A percentile compares a stretch with the other conserved stretches of the same genome.
Conservation (phyloP, 2,329 filamentous ascomycete genomes). For the Sporothrix sp. region DNA sequence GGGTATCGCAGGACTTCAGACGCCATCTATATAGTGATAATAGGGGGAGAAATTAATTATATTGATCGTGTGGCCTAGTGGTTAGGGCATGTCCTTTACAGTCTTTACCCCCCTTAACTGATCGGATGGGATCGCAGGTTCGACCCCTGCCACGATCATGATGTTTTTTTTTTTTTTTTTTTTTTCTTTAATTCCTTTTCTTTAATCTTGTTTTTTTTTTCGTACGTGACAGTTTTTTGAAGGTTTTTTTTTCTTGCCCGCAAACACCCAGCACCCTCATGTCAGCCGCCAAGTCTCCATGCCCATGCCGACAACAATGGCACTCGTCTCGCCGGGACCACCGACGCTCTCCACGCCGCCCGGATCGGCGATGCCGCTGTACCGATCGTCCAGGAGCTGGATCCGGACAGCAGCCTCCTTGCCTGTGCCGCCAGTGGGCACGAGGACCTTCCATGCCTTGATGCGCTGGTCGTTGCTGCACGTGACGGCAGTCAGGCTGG, state of each 20-base stretch:
- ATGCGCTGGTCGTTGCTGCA: conserved; percentile 52
- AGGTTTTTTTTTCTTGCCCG: neutral
- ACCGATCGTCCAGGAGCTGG: conserved; percentile 37
- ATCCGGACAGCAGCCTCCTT: conserved; percentile 19
- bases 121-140: conserved; percentile 23
- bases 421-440: neutral
- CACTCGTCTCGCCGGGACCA: neutral
- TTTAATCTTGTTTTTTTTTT: neutral
- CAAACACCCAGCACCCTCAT: neutral
- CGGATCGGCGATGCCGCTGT: conserved; percentile 52
- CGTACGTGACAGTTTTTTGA: neutral
- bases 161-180: conserved; percentile 1
- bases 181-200: neutral
- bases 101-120: conserved; percentile 11
- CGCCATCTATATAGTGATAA: neutral
- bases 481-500: conserved; percentile 20
- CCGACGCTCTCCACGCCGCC: conserved; percentile 39
- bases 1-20: neutral
- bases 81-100: conserved; percentile 23
- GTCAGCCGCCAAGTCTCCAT: conserved; percentile 34
- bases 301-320: conserved; percentile 36
- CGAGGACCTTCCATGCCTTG: conserved; percentile 40
- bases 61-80: conserved; percentile 21
- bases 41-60: neutral
- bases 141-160: conserved; percentile 22